A percentile compares a stretch with the other conserved stretches of the same genome.
Evolutionary conservation across 176 grass and related monocot species (phyloP).

Genomic region (Cocos nucifera): DNA sequence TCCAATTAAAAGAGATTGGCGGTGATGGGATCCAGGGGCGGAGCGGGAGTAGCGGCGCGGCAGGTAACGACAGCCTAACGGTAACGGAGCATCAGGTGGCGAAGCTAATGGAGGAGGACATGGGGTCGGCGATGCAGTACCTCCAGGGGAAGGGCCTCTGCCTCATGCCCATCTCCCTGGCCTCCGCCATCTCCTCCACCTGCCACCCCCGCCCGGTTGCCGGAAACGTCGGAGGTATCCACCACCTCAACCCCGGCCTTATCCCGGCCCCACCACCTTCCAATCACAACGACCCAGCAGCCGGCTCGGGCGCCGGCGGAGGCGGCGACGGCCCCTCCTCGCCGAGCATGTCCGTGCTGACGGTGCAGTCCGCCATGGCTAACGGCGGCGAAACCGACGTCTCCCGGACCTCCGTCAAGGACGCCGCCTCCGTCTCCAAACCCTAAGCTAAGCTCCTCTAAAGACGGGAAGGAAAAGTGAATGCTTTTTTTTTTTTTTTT

Average conservation of each 20-base stretch:
- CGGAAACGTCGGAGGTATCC: neutral
- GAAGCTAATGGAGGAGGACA: slow-evolving; percentile 89
- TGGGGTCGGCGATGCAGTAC: slow-evolving; percentile 94
- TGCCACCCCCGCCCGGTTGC: slow-evolving; percentile 1
- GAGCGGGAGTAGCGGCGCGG: slow-evolving; percentile 17
- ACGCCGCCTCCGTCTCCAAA: slow-evolving; percentile 17
- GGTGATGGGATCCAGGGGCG: neutral
- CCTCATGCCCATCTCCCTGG: neutral
- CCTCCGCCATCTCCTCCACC: neutral
- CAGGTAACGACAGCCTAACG: slow-evolving; percentile 33
- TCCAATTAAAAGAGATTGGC: too few species aligned
- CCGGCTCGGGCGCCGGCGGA: neutral
- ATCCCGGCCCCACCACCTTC: neutral
- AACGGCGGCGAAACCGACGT: slow-evolving; percentile 16
- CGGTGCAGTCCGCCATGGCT: slow-evolving; percentile 27
- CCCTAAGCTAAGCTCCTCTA: neutral
- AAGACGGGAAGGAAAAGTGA: neutral
- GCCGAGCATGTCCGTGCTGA: slow-evolving; percentile 24
- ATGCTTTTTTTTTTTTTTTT: too few species aligned
- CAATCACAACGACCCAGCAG: neutral
- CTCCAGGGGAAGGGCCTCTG: slow-evolving; percentile 33
- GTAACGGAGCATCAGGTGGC: slow-evolving; percentile 83
- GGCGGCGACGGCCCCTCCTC: slow-evolving; percentile 7
- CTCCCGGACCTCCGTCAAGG: neutral
- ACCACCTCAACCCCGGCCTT: slow-evolving; percentile 10